Evolutionary conservation across 2,329 filamentous ascomycete species (phyloP).

Genomic region (Claviceps arundinis): DNA sequence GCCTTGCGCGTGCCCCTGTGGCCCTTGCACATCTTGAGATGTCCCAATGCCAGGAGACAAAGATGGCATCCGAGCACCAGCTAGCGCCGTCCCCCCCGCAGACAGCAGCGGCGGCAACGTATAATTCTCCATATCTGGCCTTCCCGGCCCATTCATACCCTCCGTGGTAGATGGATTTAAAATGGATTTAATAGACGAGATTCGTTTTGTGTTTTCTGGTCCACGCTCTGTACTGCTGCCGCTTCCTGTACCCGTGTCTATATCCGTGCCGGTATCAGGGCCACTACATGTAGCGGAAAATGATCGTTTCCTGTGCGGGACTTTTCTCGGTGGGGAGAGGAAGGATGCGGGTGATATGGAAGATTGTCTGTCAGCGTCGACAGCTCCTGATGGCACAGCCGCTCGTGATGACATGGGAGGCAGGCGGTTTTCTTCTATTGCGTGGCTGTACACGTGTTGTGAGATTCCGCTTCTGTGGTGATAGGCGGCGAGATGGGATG

Average conservation of each 20-base stretch:
- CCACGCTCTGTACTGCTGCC: conserved; percentile 32
- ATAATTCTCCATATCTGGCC: conserved; percentile 25
- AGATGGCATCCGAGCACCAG: conserved; percentile 8
- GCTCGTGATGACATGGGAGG: conserved; percentile 33
- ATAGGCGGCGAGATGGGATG: conserved; percentile 36
- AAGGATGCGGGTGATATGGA: conserved; percentile 50
- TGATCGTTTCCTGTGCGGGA: conserved; percentile 42
- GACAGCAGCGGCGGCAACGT: conserved; percentile 29
- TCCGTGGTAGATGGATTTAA: conserved; percentile 42
- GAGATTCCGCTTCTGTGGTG: conserved; percentile 30
- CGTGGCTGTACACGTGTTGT: conserved; percentile 25
- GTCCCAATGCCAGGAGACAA: conserved; percentile 13
- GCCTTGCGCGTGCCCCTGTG: conserved; percentile 10
- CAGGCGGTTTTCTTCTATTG: conserved; percentile 44
- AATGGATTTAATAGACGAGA: conserved; percentile 66
- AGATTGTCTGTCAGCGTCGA: conserved; percentile 34
- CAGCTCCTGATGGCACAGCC: conserved; percentile 19
- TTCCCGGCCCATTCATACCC: conserved; percentile 15
- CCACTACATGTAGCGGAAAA: conserved; percentile 49
- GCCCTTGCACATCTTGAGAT: conserved; percentile 2
- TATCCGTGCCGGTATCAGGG: conserved; percentile 19
- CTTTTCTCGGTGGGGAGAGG: conserved; percentile 32
- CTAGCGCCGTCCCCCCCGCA: conserved; percentile 15
- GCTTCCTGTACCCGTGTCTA: too few relatives aligned
- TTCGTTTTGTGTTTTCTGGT: conserved; percentile 41